Base-by-base conservation (phyloP, 2,329 filamentous ascomycete species). In the Tolypocladium ophioglossoides region DNA sequence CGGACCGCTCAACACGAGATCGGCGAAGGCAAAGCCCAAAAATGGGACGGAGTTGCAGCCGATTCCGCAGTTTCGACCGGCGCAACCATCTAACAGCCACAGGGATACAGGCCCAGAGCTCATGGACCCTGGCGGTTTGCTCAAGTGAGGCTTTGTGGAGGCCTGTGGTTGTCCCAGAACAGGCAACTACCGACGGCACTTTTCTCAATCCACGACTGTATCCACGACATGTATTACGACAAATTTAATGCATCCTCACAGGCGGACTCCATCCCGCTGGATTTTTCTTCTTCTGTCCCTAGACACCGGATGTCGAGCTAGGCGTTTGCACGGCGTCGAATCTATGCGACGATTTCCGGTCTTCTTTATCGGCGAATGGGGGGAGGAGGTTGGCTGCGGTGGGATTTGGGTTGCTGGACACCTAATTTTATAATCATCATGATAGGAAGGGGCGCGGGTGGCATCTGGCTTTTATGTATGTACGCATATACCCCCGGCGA, bases 41-140 rank as follows among this genome's bases (percentile, higher is more conserved):
- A 60, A 56, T 7, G 72, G 66, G 14, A 78, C 73, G 6, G 75
- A 78, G 57, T 62, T 79, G 34, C 70, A 76, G 49, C 65, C 75
- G 2, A 77, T 78, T 57, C 71, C 71, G 2, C 75, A 75, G 55
- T 69, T 71, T 27, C 66, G 64, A 4, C 62, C 68, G 50, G 69
- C 72, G 55, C 62, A 69, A 20, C 56, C 64, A 4, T 64, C 67
- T 27, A 67, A 66, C 27, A 58, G 62, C 18, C 60, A 66, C 12
- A 64, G 62, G 48, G 68, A 65, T 20, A 59, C 62, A 3, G 65
- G 65, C 27, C 66, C 68, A 4, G 62, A 68, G 39, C 64, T 75
- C 2, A 66, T 64, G 48, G 74, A 76, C 56, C 63, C 66, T 4
- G 73, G 73, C 18, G 72, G 73, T 48, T 64, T 77, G 20, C 61